A percentile compares a stretch with the other conserved stretches of the same genome.
Evolutionary conservation across 2,329 filamentous ascomycete species (phyloP).

Genomic region (Didymella lethalis): DNA sequence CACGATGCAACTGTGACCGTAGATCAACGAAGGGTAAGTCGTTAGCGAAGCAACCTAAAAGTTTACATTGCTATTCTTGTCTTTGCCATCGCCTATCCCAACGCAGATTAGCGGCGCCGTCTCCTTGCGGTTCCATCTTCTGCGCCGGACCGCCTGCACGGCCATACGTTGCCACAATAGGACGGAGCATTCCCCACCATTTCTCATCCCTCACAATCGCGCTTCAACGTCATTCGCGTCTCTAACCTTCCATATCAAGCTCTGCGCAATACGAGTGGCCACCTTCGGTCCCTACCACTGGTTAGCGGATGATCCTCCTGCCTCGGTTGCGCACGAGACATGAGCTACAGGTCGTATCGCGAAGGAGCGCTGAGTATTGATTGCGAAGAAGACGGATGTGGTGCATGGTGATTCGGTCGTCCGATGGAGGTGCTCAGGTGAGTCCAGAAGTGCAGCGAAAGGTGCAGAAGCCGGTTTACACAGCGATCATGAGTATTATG

Average conservation of each 20-base stretch:
- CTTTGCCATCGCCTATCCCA: constrained; percentile 5
- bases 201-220: constrained; percentile 4
- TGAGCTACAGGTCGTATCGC: constrained; percentile 4
- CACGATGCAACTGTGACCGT: not conserved
- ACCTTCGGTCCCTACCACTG: not conserved
- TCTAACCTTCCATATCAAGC: constrained; percentile 10
- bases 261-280: constrained; percentile 13
- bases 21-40: constrained; percentile 1
- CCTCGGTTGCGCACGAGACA: constrained; percentile 7
- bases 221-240: constrained; percentile 26
- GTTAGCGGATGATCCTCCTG: constrained; percentile 12
- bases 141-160: constrained; percentile 16
- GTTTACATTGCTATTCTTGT: constrained; percentile 11
- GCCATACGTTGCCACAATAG: constrained; percentile 10
- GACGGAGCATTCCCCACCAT: constrained; percentile 3
- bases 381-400: not conserved
- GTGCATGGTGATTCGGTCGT: constrained; percentile 8
- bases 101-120: constrained; percentile 20
- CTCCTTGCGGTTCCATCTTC: constrained; percentile 11
- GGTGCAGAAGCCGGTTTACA: constrained; percentile 20
- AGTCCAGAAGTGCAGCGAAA: constrained; percentile 4
- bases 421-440: not conserved
- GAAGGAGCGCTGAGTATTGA: not conserved
- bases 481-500: constrained; percentile 1
- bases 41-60: constrained; percentile 7